A percentile compares a stretch with the other conserved stretches of the same genome.
Evolutionary conservation across 2,329 filamentous ascomycete species (phyloP).

Genomic region (Pleoardoris graminearum): DNA sequence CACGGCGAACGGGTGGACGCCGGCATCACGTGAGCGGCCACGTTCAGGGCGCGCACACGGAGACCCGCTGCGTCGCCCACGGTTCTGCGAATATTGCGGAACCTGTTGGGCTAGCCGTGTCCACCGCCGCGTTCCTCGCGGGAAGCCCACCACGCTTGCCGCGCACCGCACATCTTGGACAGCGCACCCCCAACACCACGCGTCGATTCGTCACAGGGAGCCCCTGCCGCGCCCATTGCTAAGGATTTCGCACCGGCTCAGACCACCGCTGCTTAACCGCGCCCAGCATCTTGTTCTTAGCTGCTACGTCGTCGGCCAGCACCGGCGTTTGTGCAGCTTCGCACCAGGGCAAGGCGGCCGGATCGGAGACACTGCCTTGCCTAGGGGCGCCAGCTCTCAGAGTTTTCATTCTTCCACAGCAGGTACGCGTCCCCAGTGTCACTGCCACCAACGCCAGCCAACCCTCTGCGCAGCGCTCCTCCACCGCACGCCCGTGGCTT

Average conservation of each 20-base stretch:
- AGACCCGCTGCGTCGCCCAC: no score
- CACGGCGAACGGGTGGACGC: no score
- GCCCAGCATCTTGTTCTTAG: constrained; percentile 1
- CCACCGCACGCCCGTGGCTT: background rate
- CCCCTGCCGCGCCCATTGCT: background rate
- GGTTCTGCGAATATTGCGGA: no score
- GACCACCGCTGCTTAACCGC: constrained; percentile 16
- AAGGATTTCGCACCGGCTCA: constrained; percentile 7
- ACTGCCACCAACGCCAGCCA: constrained; percentile 18
- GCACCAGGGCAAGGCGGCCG: constrained; percentile 18
- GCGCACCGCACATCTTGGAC: background rate
- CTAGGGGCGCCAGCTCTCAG: constrained; percentile 23
- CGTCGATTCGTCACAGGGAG: no score
- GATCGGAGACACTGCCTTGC: constrained; percentile 25
- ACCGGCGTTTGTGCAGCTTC: constrained; percentile 17
- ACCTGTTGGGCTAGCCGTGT: background rate
- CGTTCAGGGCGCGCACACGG: no score
- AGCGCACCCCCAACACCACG: background rate
- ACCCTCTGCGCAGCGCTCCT: constrained; percentile 18
- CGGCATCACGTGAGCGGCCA: no score
- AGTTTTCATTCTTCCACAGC: constrained; percentile 24
- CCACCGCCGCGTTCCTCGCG: no score
- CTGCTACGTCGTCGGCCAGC: constrained; percentile 15
- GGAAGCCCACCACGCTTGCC: background rate
- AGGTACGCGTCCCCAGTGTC: constrained; percentile 8